Percentiles rank a stretch among this genome's conserved stretches.
These are phyloP conservation scores for Aspergillus sp. DNA, from an alignment of 2,329 filamentous ascomycete genomes.

Conservation along the genomic window DNA sequence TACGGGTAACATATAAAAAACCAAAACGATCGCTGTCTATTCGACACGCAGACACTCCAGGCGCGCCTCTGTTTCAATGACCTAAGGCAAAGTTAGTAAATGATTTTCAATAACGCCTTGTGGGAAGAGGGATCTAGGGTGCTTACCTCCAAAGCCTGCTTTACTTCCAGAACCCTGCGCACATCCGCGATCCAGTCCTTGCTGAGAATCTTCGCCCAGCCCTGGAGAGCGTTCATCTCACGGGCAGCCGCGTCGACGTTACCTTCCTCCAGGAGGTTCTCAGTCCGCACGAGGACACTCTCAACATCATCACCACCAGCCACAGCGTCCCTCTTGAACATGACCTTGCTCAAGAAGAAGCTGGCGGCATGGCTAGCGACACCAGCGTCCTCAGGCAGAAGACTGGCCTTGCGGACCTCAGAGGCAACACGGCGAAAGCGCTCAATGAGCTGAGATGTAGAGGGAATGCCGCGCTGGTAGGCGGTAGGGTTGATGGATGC, in stretches of 20 bases:
- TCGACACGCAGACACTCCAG: slow-evolving; percentile 81
- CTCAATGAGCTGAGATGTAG: slow-evolving; percentile 78
- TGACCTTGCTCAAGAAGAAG: slow-evolving; percentile 79
- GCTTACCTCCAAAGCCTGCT: slow-evolving; percentile 90
- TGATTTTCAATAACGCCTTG: no score
- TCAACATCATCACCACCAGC: slow-evolving; percentile 84
- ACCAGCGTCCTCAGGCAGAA: slow-evolving; percentile 87
- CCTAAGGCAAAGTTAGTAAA: slow-evolving; percentile 39
- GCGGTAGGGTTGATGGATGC: slow-evolving; percentile 90
- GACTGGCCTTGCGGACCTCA: slow-evolving; percentile 88
- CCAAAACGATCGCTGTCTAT: slow-evolving; percentile 35
- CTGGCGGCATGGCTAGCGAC: slow-evolving; percentile 90
- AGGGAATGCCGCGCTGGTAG: slow-evolving; percentile 86
- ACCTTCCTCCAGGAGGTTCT: slow-evolving; percentile 85
- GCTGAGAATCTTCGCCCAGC: slow-evolving; percentile 93
- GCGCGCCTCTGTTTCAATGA: slow-evolving; percentile 83
- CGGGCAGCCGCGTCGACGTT: slow-evolving; percentile 83
- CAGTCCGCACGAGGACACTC: slow-evolving; percentile 80
- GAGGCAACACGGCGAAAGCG: slow-evolving; percentile 86
- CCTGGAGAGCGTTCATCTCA: slow-evolving; percentile 87
- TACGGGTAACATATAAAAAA: slow-evolving; percentile 20
- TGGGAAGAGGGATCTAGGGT: slow-evolving; percentile 1
- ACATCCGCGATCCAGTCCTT: slow-evolving; percentile 90
- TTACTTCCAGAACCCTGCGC: slow-evolving; percentile 84
- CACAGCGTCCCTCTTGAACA: slow-evolving; percentile 90